Base-by-base conservation (phyloP, 1,284 basidiomycete genomes). In the Puccinia brachypodii region DNA sequence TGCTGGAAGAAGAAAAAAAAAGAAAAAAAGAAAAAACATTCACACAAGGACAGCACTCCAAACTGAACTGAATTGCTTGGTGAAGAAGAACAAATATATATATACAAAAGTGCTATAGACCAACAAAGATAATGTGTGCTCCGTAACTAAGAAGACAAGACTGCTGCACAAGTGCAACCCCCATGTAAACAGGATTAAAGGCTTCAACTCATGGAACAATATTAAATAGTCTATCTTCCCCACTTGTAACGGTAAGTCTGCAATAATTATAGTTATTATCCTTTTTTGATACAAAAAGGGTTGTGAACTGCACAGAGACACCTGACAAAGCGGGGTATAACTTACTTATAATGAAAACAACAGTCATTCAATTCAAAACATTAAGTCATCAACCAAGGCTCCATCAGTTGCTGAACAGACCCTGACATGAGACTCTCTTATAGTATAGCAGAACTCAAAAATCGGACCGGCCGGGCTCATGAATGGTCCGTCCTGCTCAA, bases 141-240 rank as follows among this genome's bases (percentile, higher is more conserved):
- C 62, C 38, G 62, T 66, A 66, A 66, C 62, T 66, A 66, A 66
- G 62, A 66, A 66, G 62, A 66, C 62, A 66, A 66, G 9, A 66
- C 33, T 40, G 36, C 62, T 66, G 36, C 62, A 66, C 62, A 38
- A 66, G 28, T 33, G 28, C 36, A 66, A 31, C 28, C 11, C 28
- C 60, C 7, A 19, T 28, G 14, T 58, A 16, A 58, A 8, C 6
- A 3, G 28, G 60, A 9, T 38, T n/a, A 66, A 40, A 66, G 62
- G 62, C 62, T 66, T 66, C 62, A 66, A 66, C 62, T 66, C 62
- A 33, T 22, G 62, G 62, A 66, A 38, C 62, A 38, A n/a, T 38
- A 1, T 19, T 16, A 38, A n/a, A 22, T 25, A 38, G 16, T 40
- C 25, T 38, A 66, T 66, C 2, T 66, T 22, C 62, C 62, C 62